Evolutionary conservation across 2,329 filamentous ascomycete species (phyloP), one percentile per base, ranked within the genome.

Genomic region (Chaetomiaceae sp.): DNA sequence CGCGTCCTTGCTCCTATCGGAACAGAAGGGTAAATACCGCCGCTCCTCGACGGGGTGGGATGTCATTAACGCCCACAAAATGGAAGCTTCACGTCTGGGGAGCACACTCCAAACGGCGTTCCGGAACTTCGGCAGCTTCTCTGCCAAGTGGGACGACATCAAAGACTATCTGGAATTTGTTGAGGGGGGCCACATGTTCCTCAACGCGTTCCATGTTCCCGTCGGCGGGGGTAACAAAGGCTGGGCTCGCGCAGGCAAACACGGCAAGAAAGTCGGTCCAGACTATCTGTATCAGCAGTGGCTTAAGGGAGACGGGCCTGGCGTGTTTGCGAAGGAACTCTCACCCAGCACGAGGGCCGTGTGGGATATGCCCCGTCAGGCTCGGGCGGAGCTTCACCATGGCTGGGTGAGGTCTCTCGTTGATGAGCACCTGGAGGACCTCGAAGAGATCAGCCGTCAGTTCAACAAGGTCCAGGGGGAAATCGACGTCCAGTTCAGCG

Each of bases 221-320:
- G 54, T 67, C 0, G 54, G 63, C 0, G 56, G 69, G 0, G 68
- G 75, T 20, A 78, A 16, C 19, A 2, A n/a, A 5, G 44, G 72
- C 0, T 81, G 78, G 68, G 59, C 40, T 0, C 52, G 64, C 0
- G 70, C 81, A 0, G 80, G 74, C 0, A 68, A 62, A 5, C 59
- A 67, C 0, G 78, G 78, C 1, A 78, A 72, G 39, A 14, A 23
- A 0, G 59, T 85, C 7, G 55, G 56, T 0, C 51, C 65, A 0
- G 65, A 67, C 35, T 82, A 86, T 58, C 69, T 87, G 0, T 68
- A 78, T 16, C 52, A 73, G 6, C 66, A 69, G 31, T 89, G 85
- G 85, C 48, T 57, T 0, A 51, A 51, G 0, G 78, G 78, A 1
- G 25, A 67, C 4, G 60, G 71, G 38, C 68, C 80, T 1, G 78